These are phyloP conservation scores for Aspergillus sclerotialis DNA, from an alignment of 2,329 filamentous ascomycete genomes.

Conservation along the genomic window DNA sequence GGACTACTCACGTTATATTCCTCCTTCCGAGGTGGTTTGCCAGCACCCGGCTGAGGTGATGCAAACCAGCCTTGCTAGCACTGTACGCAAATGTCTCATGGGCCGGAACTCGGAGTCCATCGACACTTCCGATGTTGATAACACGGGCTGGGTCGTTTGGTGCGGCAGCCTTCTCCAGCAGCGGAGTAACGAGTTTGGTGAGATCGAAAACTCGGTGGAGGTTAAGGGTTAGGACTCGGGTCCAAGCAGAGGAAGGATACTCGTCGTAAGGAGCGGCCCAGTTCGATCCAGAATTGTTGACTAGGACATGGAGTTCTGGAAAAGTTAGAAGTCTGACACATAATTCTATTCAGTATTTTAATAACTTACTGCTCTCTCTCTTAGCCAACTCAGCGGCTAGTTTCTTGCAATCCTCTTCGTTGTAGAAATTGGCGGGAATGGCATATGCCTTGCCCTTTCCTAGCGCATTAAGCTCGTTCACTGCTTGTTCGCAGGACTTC, in stretches of 20 bases:
- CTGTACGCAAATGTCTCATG: conserved; percentile 48
- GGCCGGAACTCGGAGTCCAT: conserved; percentile 47
- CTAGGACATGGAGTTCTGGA: conserved; percentile 41
- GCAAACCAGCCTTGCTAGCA: conserved; percentile 47
- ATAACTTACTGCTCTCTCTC: conserved; percentile 50
- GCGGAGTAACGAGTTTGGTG: conserved; percentile 40
- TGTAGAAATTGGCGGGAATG: conserved; percentile 46
- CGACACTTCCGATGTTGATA: conserved; percentile 49
- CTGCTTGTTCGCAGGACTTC: conserved; percentile 42
- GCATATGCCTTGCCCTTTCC: conserved; percentile 47
- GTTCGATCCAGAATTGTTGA: conserved; percentile 49
- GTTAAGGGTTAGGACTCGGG: conserved; percentile 50
- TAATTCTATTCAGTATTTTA: not conserved
- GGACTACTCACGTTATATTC: conserved; percentile 44
- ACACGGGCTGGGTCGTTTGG: conserved; percentile 40
- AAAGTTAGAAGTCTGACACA: not conserved
- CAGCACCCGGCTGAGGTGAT: conserved; percentile 46
- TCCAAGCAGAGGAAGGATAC: conserved; percentile 52
- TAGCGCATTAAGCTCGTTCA: conserved; percentile 42
- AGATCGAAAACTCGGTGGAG: conserved; percentile 48
- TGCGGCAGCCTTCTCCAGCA: conserved; percentile 42
- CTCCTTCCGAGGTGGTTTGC: conserved; percentile 45
- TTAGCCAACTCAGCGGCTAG: conserved; percentile 44
- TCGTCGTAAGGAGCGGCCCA: conserved; percentile 53
- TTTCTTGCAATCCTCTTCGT: conserved; percentile 44